These are phyloP conservation scores for Camelina neglecta DNA, from an alignment of 345 rosid species.

Conservation along the genomic window DNA sequence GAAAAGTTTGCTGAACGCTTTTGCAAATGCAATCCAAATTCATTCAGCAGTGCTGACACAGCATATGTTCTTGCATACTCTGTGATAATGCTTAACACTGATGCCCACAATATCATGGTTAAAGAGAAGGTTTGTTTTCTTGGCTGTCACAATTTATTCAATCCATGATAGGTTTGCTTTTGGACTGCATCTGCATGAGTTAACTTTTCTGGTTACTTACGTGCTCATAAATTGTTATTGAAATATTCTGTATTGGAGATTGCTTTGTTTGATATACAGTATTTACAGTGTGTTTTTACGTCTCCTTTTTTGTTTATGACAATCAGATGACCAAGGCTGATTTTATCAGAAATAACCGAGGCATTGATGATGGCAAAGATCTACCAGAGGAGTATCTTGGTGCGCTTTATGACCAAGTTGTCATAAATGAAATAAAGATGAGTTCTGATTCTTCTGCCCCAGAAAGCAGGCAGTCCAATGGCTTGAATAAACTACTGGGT, in stretches of 20 bases:
- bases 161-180: constrained; percentile 9
- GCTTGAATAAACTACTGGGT: constrained; percentile 86
- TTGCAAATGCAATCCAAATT: constrained; percentile 88
- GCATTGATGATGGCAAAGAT: constrained; percentile 97
- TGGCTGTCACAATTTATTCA: constrained; percentile 30
- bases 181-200: constrained; percentile 35
- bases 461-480: constrained; percentile 80
- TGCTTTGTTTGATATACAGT: neutral
- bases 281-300: constrained; percentile 17
- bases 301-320: constrained; percentile 36
- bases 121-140: constrained; percentile 83
- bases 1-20: constrained; percentile 98
- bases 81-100: constrained; percentile 96
- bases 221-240: constrained; percentile 7
- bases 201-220: constrained; percentile 11
- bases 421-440: constrained; percentile 94
- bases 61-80: constrained; percentile 97
- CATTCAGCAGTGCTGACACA: constrained; percentile 95
- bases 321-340: constrained; percentile 88
- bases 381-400: constrained; percentile 90
- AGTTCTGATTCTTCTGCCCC: constrained; percentile 77
- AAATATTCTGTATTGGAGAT: constrained; percentile 28
- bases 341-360: constrained; percentile 85
- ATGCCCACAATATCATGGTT: constrained; percentile 95
- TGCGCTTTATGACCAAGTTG: constrained; percentile 81